These are phyloP conservation scores for Candolleomyces aberdarensis DNA, from an alignment of 768 basidiomycete species.

Conservation along the genomic window DNA sequence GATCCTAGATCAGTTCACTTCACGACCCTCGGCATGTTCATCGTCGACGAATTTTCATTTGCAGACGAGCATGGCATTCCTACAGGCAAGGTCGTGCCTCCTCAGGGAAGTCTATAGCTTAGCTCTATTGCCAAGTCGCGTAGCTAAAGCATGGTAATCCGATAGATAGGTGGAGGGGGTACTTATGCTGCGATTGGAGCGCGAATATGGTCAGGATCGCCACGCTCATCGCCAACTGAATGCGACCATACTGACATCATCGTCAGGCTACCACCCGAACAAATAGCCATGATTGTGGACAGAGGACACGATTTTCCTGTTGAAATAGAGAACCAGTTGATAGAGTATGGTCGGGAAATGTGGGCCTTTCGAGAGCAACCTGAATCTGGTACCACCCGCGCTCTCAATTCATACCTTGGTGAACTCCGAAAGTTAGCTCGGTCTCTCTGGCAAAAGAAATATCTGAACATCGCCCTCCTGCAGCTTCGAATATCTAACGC, in stretches of 20 bases:
- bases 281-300: slow-evolving; percentile 84
- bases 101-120: slow-evolving; percentile 43
- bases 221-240: background rate
- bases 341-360: slow-evolving; percentile 67
- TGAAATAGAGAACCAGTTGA: slow-evolving; percentile 50
- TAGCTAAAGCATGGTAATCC: slow-evolving; percentile 3
- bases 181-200: slow-evolving; percentile 80
- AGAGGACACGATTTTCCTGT: slow-evolving; percentile 73
- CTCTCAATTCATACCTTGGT: slow-evolving; percentile 71
- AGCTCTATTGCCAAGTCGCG: background rate
- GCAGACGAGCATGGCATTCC: slow-evolving; percentile 52
- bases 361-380: slow-evolving; percentile 72
- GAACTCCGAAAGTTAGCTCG: slow-evolving; percentile 61
- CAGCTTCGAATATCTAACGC: slow-evolving; percentile 79
- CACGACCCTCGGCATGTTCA: slow-evolving; percentile 85
- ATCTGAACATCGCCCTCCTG: background rate
- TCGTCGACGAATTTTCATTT: slow-evolving; percentile 79
- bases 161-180: slow-evolving; percentile 86
- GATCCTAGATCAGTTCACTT: slow-evolving; percentile 29
- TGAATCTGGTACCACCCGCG: slow-evolving; percentile 59
- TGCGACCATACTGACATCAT: background rate
- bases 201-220: slow-evolving; percentile 61
- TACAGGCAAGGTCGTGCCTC: slow-evolving; percentile 39
- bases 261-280: slow-evolving; percentile 59
- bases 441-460: background rate